phyloP scores from a whole-genome alignment of 2,329 filamentous ascomycete species.

The Claviceps sp. region DNA sequence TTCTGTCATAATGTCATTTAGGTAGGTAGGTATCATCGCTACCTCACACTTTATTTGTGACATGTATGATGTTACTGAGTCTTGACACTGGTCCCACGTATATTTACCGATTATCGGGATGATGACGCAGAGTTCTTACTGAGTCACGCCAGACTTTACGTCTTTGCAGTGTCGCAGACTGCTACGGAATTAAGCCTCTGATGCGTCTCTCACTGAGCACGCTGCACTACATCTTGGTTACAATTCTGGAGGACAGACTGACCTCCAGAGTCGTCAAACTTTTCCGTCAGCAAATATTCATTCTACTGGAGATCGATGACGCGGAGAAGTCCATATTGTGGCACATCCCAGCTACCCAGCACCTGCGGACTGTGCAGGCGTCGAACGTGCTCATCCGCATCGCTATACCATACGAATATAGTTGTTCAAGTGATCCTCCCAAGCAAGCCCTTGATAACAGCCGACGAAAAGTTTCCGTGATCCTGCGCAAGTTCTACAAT shows the following conservation, averaged over 20 bases:
- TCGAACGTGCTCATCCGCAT: neutral
- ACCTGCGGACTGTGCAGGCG: neutral
- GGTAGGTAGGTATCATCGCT: no score
- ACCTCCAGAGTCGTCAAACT: no score
- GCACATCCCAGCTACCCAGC: neutral
- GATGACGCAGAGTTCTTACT: neutral
- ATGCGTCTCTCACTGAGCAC: neutral
- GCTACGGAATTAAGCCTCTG: neutral
- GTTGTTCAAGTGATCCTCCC: neutral
- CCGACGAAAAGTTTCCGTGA: neutral
- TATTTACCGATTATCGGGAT: neutral
- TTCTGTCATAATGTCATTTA: no score
- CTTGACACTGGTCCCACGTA: neutral
- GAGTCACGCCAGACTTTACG: neutral
- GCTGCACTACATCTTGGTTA: neutral
- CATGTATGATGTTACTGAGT: no score
- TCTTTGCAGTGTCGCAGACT: neutral
- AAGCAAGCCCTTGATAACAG: neutral
- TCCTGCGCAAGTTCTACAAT: neutral
- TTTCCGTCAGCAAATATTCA: no score
- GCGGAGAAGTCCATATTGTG: no score
- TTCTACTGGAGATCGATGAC: no score
- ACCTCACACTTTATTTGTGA: no score
- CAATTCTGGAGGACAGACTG: no score
- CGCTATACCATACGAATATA: neutral